phyloP scores from a whole-genome alignment of 1,139 yeast species.

The Yamadazyma dushanensis region DNA sequence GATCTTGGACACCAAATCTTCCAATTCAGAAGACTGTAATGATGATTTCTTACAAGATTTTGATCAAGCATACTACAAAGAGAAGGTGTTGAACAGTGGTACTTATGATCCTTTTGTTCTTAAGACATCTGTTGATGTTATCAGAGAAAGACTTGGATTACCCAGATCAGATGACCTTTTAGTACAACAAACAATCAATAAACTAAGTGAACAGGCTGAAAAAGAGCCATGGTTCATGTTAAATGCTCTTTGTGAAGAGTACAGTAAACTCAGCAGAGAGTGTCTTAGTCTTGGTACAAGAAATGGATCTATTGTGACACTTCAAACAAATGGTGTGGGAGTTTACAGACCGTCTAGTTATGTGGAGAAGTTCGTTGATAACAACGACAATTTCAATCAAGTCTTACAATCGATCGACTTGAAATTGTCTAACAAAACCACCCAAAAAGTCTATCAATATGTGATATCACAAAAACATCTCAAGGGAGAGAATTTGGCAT shows the following conservation, averaged over 20 bases:
- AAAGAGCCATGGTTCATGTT: slow-evolving; percentile 53
- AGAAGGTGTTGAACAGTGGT: slow-evolving; percentile 49
- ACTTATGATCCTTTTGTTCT: slow-evolving; percentile 46
- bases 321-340: slow-evolving; percentile 39
- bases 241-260: slow-evolving; percentile 65
- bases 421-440: slow-evolving; percentile 26
- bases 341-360: slow-evolving; percentile 33
- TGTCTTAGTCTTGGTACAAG: slow-evolving; percentile 26
- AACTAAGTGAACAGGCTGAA: slow-evolving; percentile 8
- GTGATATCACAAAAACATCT: slow-evolving; percentile 4
- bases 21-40: slow-evolving; percentile 10
- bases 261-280: slow-evolving; percentile 59
- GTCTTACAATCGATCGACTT: slow-evolving; percentile 9
- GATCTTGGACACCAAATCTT: slow-evolving; percentile 10
- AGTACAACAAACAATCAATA: slow-evolving; percentile 24
- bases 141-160: slow-evolving; percentile 26
- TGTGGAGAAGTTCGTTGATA: slow-evolving; percentile 26
- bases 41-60: slow-evolving; percentile 27
- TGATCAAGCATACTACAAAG: slow-evolving; percentile 37
- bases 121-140: slow-evolving; percentile 37
- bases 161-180: slow-evolving; percentile 10
- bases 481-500: slow-evolving; percentile 5
- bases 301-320: slow-evolving; percentile 14
- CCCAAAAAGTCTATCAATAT: slow-evolving; percentile 21
- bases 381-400: slow-evolving; percentile 15